These are phyloP conservation scores for Polygonum maritimum DNA, from an alignment of 148 eudicot species.

Conservation along the genomic window DNA sequence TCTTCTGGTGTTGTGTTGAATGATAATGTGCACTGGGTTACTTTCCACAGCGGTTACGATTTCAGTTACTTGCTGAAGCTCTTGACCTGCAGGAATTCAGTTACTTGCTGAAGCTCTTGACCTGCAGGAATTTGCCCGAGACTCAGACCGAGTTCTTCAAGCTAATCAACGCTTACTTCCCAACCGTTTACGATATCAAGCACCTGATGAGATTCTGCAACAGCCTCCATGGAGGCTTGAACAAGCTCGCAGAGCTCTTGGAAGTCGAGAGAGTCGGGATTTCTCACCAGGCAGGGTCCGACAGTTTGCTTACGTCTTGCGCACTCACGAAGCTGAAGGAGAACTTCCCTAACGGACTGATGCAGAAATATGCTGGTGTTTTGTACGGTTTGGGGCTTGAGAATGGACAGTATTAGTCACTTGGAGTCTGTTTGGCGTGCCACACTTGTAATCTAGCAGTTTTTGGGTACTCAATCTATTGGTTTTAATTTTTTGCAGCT, in stretches of 20 bases:
- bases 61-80: no score
- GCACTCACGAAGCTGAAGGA: slow-evolving; percentile 49
- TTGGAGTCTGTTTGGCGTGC: no score
- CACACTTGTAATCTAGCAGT: no score
- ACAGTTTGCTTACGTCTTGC: slow-evolving; percentile 55
- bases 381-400: slow-evolving; percentile 51
- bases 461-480: no score
- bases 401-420: slow-evolving; percentile 25
- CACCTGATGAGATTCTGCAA: slow-evolving; percentile 33
- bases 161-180: slow-evolving; percentile 33
- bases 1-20: slow-evolving; percentile 44
- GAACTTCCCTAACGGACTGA: slow-evolving; percentile 36
- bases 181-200: slow-evolving; percentile 32
- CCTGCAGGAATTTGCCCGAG: slow-evolving; percentile 34
- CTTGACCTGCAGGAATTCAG: no score
- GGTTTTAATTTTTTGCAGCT: no score
- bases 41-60: slow-evolving; percentile 47
- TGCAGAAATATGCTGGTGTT: slow-evolving; percentile 49
- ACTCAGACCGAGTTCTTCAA: slow-evolving; percentile 30
- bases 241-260: slow-evolving; percentile 50
- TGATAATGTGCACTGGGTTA: slow-evolving; percentile 36
- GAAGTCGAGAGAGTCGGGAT: slow-evolving; percentile 51
- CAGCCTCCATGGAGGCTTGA: slow-evolving; percentile 44
- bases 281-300: slow-evolving; percentile 52
- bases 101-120: slow-evolving; percentile 44